These are phyloP conservation scores for Aspergillus cavernicola DNA, from an alignment of 495 filamentous ascomycete species.

Conservation along the genomic window DNA sequence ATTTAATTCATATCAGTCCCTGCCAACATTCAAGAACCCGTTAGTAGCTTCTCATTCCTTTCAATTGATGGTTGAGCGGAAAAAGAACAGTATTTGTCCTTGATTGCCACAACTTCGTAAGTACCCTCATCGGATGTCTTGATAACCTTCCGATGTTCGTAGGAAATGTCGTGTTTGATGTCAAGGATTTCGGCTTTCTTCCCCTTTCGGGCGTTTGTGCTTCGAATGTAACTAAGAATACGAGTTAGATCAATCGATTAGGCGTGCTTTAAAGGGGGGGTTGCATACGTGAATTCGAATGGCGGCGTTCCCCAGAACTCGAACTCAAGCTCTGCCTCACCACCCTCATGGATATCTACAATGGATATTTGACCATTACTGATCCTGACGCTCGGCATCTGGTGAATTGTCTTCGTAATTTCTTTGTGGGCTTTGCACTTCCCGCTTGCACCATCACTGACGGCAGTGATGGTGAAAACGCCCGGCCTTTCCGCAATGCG, in stretches of 20 bases:
- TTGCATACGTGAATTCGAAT: constrained; percentile 83
- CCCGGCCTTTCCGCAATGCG: constrained; percentile 89
- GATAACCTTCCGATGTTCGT: constrained; percentile 75
- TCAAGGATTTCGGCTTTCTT: constrained; percentile 76
- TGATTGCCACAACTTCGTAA: constrained; percentile 94
- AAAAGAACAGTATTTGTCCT: constrained; percentile 85
- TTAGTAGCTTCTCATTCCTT: constrained; percentile 37
- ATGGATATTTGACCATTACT: constrained; percentile 71
- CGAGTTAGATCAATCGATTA: constrained; percentile 12
- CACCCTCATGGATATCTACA: constrained; percentile 94
- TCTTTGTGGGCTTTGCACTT: constrained; percentile 73
- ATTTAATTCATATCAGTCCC: constrained; percentile 21
- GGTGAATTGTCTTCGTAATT: constrained; percentile 77
- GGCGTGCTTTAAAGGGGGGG: not conserved
- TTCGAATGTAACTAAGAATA: constrained; percentile 68
- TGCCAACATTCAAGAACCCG: constrained; percentile 19
- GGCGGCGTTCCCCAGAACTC: constrained; percentile 93
- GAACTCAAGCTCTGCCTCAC: constrained; percentile 86
- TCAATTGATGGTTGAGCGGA: constrained; percentile 57
- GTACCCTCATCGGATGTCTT: constrained; percentile 87
- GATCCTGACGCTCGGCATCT: constrained; percentile 85
- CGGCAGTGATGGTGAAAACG: constrained; percentile 76
- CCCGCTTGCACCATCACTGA: constrained; percentile 75
- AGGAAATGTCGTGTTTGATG: constrained; percentile 78
- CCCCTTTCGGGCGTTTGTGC: constrained; percentile 74